Conservation (phyloP, 257 asterid species). For the Paraleonurus japonicus region DNA sequence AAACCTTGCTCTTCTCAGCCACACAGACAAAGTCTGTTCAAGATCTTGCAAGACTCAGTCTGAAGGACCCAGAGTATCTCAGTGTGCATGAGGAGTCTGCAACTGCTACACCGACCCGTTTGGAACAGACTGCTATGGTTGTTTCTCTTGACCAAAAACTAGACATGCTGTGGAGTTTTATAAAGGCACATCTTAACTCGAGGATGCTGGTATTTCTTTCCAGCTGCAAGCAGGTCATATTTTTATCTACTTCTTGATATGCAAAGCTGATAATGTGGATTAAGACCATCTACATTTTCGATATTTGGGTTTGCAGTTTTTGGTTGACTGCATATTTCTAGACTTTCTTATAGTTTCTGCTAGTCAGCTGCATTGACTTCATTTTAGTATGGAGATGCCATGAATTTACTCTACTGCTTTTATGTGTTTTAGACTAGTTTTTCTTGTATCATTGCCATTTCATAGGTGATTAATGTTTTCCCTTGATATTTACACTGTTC, state of each 20-base stretch:
- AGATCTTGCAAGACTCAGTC: slow-evolving; percentile 95
- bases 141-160: slow-evolving; percentile 88
- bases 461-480: background rate
- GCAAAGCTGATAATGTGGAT: background rate
- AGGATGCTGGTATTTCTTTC: slow-evolving; percentile 85
- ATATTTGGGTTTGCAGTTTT: background rate
- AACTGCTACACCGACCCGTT: slow-evolving; percentile 83
- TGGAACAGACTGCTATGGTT: slow-evolving; percentile 74
- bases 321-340: background rate
- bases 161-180: slow-evolving; percentile 92
- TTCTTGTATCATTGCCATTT: background rate
- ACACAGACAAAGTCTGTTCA: slow-evolving; percentile 93
- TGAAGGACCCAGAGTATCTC: slow-evolving; percentile 93
- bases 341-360: background rate
- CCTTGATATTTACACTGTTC: background rate
- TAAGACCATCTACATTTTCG: slow-evolving; percentile 1
- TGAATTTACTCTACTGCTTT: background rate
- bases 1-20: slow-evolving; percentile 88
- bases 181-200: slow-evolving; percentile 79
- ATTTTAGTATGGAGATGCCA: background rate
- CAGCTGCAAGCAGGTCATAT: slow-evolving; percentile 84
- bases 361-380: background rate
- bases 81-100: slow-evolving; percentile 88
- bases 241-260: background rate
- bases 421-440: background rate